phyloP scores from a whole-genome alignment of 768 basidiomycete species.

The Trametes cinnabarina region DNA sequence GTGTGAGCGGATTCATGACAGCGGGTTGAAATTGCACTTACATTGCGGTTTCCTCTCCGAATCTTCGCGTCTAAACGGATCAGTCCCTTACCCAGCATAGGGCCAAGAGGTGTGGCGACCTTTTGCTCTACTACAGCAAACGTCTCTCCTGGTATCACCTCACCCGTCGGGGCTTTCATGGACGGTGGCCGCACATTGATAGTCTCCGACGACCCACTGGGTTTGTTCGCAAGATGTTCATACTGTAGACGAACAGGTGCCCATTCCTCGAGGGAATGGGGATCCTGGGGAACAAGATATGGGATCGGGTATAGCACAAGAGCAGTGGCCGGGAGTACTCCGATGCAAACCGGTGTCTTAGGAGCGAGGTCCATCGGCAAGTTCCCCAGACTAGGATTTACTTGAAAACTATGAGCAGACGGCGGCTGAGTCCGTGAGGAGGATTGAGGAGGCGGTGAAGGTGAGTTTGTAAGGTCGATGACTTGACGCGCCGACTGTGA shows the following conservation, averaged over 20 bases:
- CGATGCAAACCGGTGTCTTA: conserved; percentile 86
- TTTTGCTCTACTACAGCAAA: conserved; percentile 89
- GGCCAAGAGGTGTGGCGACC: conserved; percentile 73
- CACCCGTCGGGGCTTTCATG: conserved; percentile 49
- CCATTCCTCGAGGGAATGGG: conserved; percentile 52
- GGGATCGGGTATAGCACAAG: conserved; percentile 80
- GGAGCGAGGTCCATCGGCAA: conserved; percentile 64
- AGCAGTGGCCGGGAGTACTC: conserved; percentile 77
- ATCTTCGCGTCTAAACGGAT: conserved; percentile 80
- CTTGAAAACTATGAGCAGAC: background rate
- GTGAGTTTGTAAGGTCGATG: conserved; percentile 61
- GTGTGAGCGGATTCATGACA: conserved; percentile 6
- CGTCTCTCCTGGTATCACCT: conserved; percentile 54
- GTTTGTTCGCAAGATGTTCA: conserved; percentile 60
- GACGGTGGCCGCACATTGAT: conserved; percentile 75
- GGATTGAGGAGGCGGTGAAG: conserved; percentile 25
- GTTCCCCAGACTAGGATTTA: conserved; percentile 10
- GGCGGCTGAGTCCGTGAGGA: conserved; percentile 17
- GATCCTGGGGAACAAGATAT: conserved; percentile 52
- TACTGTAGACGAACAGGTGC: conserved; percentile 67
- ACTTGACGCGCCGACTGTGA: conserved; percentile 43
- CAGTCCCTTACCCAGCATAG: conserved; percentile 81
- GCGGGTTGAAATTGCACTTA: conserved; percentile 36
- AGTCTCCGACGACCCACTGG: conserved; percentile 53
- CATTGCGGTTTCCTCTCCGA: conserved; percentile 59